phyloP scores from a whole-genome alignment of 139 green algal species.

The Nannochloris sp. region DNA sequence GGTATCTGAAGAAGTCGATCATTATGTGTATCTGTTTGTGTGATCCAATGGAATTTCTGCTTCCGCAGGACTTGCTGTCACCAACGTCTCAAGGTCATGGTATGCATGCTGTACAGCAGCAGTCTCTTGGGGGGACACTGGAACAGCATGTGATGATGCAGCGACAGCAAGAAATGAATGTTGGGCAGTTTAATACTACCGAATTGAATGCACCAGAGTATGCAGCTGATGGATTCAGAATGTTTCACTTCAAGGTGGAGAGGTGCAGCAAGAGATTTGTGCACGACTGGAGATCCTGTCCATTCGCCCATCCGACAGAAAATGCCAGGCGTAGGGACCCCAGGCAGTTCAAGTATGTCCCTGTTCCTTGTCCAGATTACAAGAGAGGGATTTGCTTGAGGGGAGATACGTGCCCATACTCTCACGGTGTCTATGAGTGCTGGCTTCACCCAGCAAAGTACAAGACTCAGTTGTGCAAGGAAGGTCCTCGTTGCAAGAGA shows the following conservation, averaged over 20 bases:
- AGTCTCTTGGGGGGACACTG: background rate
- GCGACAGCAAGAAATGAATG: background rate
- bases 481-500: slow-evolving; percentile 61
- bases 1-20: too few relatives aligned
- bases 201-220: slow-evolving; percentile 75
- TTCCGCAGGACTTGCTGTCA: too few relatives aligned
- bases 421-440: slow-evolving; percentile 86
- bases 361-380: slow-evolving; percentile 90
- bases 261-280: slow-evolving; percentile 72
- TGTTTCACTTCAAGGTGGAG: slow-evolving; percentile 82
- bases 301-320: slow-evolving; percentile 94
- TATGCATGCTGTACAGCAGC: background rate
- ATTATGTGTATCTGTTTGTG: too few relatives aligned
- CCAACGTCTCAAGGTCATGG: too few relatives aligned
- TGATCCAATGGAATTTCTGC: too few relatives aligned
- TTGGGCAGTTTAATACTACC: slow-evolving; percentile 37
- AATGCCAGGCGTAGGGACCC: slow-evolving; percentile 90
- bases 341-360: slow-evolving; percentile 73
- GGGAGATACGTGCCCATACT: slow-evolving; percentile 71
- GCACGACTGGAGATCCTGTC: slow-evolving; percentile 95
- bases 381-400: slow-evolving; percentile 51
- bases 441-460: slow-evolving; percentile 84
- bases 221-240: slow-evolving; percentile 69
- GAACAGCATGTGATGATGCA: background rate
- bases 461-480: slow-evolving; percentile 82